These are phyloP conservation scores for Ochetophila trinervis DNA, from an alignment of 306 rosid genomes.

Conservation along the genomic window DNA sequence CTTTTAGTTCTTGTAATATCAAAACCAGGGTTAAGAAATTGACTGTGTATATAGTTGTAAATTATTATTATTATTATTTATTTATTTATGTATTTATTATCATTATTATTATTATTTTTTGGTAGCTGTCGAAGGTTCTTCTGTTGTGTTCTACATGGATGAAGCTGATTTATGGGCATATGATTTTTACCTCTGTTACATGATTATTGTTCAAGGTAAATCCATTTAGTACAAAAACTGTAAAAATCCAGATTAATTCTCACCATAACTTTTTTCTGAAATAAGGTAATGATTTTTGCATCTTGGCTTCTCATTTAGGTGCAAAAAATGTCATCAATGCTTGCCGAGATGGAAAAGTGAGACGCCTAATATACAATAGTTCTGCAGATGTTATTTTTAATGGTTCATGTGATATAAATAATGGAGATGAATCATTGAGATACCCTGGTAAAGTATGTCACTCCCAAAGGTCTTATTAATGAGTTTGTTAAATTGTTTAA, in stretches of 20 bases:
- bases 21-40: constrained; percentile 12
- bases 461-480: constrained; percentile 18
- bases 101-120: too few species aligned
- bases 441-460: constrained; percentile 71
- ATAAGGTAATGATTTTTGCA: constrained; percentile 21
- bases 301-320: constrained; percentile 48
- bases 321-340: constrained; percentile 80
- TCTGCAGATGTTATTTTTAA: constrained; percentile 79
- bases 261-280: background rate
- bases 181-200: constrained; percentile 54
- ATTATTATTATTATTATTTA: too few species aligned
- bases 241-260: constrained; percentile 3
- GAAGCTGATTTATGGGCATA: constrained; percentile 33
- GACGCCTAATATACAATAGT: constrained; percentile 70
- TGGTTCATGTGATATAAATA: constrained; percentile 49
- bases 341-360: constrained; percentile 76
- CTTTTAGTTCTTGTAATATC: too few species aligned
- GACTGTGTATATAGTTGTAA: constrained; percentile 13
- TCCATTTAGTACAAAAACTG: constrained; percentile 2
- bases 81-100: too few species aligned
- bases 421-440: constrained; percentile 50
- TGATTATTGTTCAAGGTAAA: constrained; percentile 72
- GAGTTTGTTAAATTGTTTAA: constrained; percentile 14
- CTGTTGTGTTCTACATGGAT: constrained; percentile 75
- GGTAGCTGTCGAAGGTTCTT: constrained; percentile 76